These are phyloP conservation scores for Sapria himalayana DNA, from an alignment of 345 rosid species.

Conservation along the genomic window DNA sequence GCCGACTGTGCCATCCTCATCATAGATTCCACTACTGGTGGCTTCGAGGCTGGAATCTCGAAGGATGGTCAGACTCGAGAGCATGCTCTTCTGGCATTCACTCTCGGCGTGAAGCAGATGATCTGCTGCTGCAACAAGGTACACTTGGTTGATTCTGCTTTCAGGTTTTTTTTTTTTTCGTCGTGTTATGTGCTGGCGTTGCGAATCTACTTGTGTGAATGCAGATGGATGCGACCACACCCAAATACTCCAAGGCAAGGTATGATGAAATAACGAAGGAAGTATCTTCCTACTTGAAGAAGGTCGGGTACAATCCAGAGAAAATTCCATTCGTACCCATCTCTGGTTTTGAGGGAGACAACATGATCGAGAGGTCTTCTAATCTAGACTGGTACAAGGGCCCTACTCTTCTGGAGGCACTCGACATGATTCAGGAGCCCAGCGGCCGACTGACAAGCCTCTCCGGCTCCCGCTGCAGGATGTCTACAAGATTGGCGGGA, in stretches of 20 bases:
- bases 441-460: conserved; percentile 11
- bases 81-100: conserved; percentile 43
- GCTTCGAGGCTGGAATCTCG: conserved; percentile 69
- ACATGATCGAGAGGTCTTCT: conserved; percentile 13
- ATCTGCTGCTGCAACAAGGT: conserved; percentile 69
- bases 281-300: conserved; percentile 11
- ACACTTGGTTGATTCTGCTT: not conserved
- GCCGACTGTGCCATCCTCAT: conserved; percentile 69
- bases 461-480: conserved; percentile 12
- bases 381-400: conserved; percentile 14
- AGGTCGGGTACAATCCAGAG: conserved; percentile 11
- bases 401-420: conserved; percentile 10
- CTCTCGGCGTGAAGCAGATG: conserved; percentile 58
- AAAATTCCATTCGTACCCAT: conserved; percentile 18
- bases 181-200: too few relatives aligned
- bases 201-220: too few relatives aligned
- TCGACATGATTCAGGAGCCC: conserved; percentile 9
- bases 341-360: conserved; percentile 16
- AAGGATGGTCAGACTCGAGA: conserved; percentile 73
- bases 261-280: conserved; percentile 10
- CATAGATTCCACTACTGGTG: conserved; percentile 70
- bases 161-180: too few relatives aligned
- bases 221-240: conserved; percentile 14
- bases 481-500: conserved; percentile 12
- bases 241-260: conserved; percentile 11